Conservation (phyloP, 164 flowering plant species). For the Nelumbo lutea region DNA sequence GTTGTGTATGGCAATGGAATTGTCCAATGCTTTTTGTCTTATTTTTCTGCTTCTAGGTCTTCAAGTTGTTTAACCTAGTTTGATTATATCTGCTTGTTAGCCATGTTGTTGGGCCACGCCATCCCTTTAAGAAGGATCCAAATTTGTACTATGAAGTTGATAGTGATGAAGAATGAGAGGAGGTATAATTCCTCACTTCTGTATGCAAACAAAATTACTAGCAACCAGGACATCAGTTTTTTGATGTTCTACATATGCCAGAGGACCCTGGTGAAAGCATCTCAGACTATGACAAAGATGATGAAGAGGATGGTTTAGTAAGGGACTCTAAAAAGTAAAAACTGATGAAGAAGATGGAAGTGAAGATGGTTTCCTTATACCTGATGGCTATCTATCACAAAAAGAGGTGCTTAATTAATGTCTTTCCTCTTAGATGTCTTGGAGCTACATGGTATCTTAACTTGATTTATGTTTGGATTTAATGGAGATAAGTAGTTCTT, state of each 20-base stretch:
- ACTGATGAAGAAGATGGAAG: constrained; percentile 79
- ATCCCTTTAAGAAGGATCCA: constrained; percentile 75
- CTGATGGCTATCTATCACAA: constrained; percentile 97
- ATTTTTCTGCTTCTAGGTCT: too few relatives aligned
- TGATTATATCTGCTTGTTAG: constrained; percentile 31
- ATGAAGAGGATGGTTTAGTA: constrained; percentile 48
- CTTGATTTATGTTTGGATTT: neutral
- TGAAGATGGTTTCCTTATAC: constrained; percentile 94
- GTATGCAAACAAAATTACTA: neutral
- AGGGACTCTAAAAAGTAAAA: constrained; percentile 28
- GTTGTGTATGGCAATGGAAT: too few relatives aligned
- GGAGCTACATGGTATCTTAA: neutral
- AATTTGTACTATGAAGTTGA: constrained; percentile 86
- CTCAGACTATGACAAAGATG: constrained; percentile 95
- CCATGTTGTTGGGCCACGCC: constrained; percentile 59
- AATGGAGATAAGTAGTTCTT: neutral
- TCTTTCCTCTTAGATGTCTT: neutral
- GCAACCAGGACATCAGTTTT: neutral
- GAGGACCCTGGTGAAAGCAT: constrained; percentile 99
- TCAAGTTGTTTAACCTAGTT: too few relatives aligned
- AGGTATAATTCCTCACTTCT: constrained; percentile 41
- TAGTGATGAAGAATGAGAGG: constrained; percentile 99
- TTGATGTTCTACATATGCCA: constrained; percentile 32
- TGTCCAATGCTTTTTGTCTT: too few relatives aligned
- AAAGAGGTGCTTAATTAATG: constrained; percentile 55